phyloP scores from a whole-genome alignment of 1,284 basidiomycete genomes.

The Rhodotorula glutinis region DNA sequence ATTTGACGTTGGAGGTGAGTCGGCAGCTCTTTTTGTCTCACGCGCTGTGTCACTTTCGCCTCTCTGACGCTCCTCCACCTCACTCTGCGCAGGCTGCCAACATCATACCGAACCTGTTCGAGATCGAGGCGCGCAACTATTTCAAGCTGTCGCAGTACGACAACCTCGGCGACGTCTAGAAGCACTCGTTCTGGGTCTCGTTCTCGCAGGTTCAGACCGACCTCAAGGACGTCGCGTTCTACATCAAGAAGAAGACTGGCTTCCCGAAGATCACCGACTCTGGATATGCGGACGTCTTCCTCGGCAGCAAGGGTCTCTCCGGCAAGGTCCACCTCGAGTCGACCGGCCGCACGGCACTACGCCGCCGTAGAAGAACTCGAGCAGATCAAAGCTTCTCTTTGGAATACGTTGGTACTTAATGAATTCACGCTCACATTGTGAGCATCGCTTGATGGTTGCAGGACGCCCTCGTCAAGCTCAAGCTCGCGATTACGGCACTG shows the following conservation, averaged over 20 bases:
- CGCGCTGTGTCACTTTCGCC: no score
- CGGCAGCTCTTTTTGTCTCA: no score
- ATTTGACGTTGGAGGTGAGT: background rate
- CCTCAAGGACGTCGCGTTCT: constrained; percentile 86
- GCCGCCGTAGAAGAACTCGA: no score
- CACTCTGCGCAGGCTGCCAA: constrained; percentile 58
- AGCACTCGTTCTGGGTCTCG: constrained; percentile 38
- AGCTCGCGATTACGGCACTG: no score
- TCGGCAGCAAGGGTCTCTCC: constrained; percentile 68
- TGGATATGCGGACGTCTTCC: constrained; percentile 85
- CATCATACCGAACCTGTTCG: constrained; percentile 70
- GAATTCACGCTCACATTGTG: no score
- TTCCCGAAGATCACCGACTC: constrained; percentile 78
- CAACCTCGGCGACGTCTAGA: constrained; percentile 52
- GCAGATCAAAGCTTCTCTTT: no score
- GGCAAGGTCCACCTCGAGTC: constrained; percentile 56
- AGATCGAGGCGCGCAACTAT: constrained; percentile 71
- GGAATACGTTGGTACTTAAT: no score
- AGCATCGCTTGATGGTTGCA: no score
- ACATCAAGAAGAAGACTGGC: constrained; percentile 54
- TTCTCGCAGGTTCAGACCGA: constrained; percentile 79
- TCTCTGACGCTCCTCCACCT: no score
- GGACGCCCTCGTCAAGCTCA: no score
- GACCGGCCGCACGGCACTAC: constrained; percentile 49
- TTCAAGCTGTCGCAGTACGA: constrained; percentile 76